Evolutionary conservation across 2,329 filamentous ascomycete species (phyloP), one percentile per base, ranked within the genome.

Genomic region (Talaromyces sp.): DNA sequence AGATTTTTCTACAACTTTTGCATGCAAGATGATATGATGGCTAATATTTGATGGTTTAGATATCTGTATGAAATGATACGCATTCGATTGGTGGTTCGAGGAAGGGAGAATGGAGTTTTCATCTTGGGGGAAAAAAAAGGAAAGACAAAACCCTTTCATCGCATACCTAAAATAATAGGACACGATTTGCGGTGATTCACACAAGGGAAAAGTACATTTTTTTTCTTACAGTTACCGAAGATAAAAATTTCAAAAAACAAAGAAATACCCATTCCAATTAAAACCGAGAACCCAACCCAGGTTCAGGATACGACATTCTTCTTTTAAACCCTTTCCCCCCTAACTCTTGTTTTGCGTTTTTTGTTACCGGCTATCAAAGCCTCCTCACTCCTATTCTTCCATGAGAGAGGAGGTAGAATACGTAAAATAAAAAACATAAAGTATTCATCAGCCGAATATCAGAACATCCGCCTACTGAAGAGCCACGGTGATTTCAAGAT

Each of bases 401-500:
- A 74, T 78, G 78, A 73, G 70, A 74, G 76, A 74, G 75, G 75
- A 75, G 72, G 78, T 75, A 77, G 71, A 62, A 56, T n/a, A 21
- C n/a, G 54, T 35, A 64, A 67, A 66, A 63, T 66, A 69, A 35
- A 3, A 14, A 2, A 66, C 68, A 69, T 67, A 38, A n/a, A 38
- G n/a, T 17, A n/a, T 17, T 66, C 67, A 71, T 71, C 65, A 64
- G 78, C 76, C 67, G 73, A 74, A 72, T 64, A 73, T 71, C 62
- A 68, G 58, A 55, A 56, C 58, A 32, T 64, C 67, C 73, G 78
- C 81, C 82, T 84, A 77, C 80, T 84, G 83, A 86, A 84, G 84
- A 86, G 84, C 84, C 84, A 81, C 81, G 77, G 78, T 78, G 76
- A 77, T 27, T 56, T 81, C 58, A 51, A 86, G 82, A 72, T 77